Conservation (phyloP, 2,329 filamentous ascomycete genomes). For the Metarhizium anisopliae region DNA sequence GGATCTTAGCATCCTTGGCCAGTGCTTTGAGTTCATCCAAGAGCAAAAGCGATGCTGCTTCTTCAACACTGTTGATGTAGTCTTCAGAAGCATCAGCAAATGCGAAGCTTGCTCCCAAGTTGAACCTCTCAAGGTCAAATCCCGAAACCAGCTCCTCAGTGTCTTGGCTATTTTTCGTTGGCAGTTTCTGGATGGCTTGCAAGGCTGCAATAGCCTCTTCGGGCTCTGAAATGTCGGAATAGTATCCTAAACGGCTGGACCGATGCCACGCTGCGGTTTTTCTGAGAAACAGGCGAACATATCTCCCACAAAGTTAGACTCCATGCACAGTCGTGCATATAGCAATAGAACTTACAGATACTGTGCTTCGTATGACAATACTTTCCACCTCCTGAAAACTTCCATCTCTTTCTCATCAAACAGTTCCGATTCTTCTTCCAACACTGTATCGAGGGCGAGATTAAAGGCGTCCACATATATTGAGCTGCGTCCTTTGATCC, state of each 20-base stretch:
- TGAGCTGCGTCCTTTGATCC: conserved; percentile 71
- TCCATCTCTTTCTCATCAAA: conserved; percentile 72
- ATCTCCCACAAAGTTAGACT: conserved; percentile 38
- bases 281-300: conserved; percentile 84
- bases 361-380: conserved; percentile 73
- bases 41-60: conserved; percentile 72
- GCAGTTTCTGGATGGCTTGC: conserved; percentile 49
- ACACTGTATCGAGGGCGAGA: conserved; percentile 77
- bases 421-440: conserved; percentile 80
- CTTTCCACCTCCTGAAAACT: conserved; percentile 69
- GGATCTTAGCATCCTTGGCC: conserved; percentile 77
- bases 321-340: neutral
- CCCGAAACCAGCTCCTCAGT: conserved; percentile 15
- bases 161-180: conserved; percentile 20
- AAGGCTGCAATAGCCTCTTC: conserved; percentile 55
- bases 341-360: conserved; percentile 58
- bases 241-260: conserved; percentile 65
- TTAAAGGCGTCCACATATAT: conserved; percentile 98
- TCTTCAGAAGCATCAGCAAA: conserved; percentile 76
- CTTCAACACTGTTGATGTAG: conserved; percentile 67
- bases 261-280: conserved; percentile 92
- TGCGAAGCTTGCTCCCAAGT: conserved; percentile 50
- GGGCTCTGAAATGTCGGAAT: conserved; percentile 73
- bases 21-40: conserved; percentile 80
- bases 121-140: conserved; percentile 30